Conservation (phyloP, 2,329 filamentous ascomycete species). For the Fusarium compactum region DNA sequence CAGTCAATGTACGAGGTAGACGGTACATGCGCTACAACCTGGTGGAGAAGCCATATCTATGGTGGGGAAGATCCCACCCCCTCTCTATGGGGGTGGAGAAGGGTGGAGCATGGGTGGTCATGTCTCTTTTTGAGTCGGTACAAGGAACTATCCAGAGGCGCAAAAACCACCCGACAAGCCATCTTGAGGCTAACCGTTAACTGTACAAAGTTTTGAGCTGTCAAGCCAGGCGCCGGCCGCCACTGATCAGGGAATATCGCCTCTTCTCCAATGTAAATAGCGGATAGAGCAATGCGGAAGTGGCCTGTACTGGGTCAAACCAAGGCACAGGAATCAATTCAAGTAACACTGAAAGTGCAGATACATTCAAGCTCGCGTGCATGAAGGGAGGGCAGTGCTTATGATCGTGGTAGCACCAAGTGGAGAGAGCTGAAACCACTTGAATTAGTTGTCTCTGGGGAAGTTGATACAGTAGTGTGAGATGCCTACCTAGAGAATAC, state of each 20-base stretch:
- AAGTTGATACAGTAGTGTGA: neutral
- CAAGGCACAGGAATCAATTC: conserved; percentile 5
- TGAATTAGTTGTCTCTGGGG: conserved; percentile 23
- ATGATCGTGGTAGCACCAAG: conserved; percentile 13
- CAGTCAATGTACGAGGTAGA: conserved; percentile 19
- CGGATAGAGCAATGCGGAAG: neutral
- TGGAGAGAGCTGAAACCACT: conserved; percentile 33
- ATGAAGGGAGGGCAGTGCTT: conserved; percentile 17
- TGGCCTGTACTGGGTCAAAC: conserved; percentile 10
- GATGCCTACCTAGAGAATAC: conserved; percentile 1
- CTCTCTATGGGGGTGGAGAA: conserved; percentile 33
- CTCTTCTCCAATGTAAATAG: conserved; percentile 5
- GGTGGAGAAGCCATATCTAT: conserved; percentile 24
- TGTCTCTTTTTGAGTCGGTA: conserved; percentile 4
- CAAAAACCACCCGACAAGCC: conserved; percentile 18
- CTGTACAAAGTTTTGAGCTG: neutral
- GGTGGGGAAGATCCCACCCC: conserved; percentile 33
- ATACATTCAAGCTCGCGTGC: neutral
- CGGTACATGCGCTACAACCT: conserved; percentile 5
- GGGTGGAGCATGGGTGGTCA: conserved; percentile 1
- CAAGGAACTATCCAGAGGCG: conserved; percentile 15
- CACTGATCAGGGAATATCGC: conserved; percentile 13
- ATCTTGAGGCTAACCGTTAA: conserved; percentile 9
- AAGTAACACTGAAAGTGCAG: neutral
- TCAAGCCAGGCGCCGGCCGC: conserved; percentile 15